Conservation (phyloP, 345 rosid species). For the Dipteronia sinensis region DNA sequence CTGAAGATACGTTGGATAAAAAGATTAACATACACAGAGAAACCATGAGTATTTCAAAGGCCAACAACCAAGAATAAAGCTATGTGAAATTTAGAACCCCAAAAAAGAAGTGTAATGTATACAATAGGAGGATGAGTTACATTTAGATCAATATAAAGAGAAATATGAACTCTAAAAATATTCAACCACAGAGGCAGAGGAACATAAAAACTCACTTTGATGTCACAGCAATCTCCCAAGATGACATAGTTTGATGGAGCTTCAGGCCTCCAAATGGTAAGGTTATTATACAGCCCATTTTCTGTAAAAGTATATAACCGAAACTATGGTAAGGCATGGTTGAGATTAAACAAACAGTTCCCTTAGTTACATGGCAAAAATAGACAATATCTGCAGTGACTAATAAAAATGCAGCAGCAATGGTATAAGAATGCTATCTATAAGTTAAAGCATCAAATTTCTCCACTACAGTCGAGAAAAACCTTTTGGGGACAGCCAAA, state of each 20-base stretch:
- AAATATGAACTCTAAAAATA: neutral
- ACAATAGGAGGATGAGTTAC: neutral
- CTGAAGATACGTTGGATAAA: neutral
- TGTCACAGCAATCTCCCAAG: constrained; percentile 96
- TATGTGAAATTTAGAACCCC: neutral
- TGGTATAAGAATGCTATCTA: neutral
- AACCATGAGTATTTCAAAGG: neutral
- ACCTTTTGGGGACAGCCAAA: constrained; percentile 97
- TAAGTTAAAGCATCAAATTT: constrained; percentile 9
- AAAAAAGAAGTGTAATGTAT: neutral
- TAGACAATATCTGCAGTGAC: neutral
- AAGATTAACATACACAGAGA: neutral
- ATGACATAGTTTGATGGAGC: constrained; percentile 95
- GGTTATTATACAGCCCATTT: constrained; percentile 67
- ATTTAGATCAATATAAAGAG: neutral
- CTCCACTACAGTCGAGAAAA: constrained; percentile 21
- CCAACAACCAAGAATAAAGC: neutral
- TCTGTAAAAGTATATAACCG: constrained; percentile 44
- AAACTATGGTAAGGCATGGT: constrained; percentile 11
- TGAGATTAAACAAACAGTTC: constrained; percentile 7
- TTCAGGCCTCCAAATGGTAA: constrained; percentile 96
- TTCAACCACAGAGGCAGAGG: neutral
- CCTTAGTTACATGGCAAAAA: constrained; percentile 4
- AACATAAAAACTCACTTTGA: constrained; percentile 62
- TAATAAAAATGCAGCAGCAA: neutral